These are phyloP conservation scores for Coniferiporia weirii DNA, from an alignment of 1,284 basidiomycete genomes.

Conservation along the genomic window DNA sequence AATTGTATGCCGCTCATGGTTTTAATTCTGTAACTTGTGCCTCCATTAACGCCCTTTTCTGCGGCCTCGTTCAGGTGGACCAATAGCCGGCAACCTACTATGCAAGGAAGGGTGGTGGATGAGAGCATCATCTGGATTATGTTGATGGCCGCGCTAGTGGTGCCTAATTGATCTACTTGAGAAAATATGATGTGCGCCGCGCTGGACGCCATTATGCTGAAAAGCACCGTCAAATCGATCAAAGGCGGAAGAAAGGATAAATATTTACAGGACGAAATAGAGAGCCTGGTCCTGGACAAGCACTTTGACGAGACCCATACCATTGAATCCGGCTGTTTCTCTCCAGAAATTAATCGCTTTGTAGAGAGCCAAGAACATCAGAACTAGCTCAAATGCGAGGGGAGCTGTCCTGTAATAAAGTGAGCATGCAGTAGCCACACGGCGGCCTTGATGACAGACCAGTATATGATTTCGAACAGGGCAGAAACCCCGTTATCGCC, in stretches of 20 bases:
- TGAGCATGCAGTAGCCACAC: too few relatives aligned
- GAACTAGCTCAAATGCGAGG: not conserved
- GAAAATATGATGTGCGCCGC: not conserved
- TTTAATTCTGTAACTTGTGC: not conserved
- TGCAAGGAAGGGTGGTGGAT: not conserved
- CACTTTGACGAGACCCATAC: not conserved
- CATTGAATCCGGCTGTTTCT: not conserved
- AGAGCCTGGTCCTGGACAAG: not conserved
- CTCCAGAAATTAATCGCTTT: not conserved
- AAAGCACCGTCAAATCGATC: not conserved
- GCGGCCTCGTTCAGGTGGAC: not conserved
- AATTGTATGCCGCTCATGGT: not conserved
- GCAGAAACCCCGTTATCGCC: not conserved
- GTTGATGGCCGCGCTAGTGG: not conserved
- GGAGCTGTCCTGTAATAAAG: not conserved
- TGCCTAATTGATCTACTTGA: too few relatives aligned
- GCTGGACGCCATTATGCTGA: not conserved
- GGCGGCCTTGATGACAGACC: not conserved
- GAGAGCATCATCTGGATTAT: not conserved
- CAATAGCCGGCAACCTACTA: not conserved
- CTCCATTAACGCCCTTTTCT: not conserved
- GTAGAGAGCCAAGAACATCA: conserved; percentile 4
- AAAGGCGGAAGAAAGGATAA: not conserved
- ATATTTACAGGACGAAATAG: conserved; percentile 2
- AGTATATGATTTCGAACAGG: not conserved